Evolutionary conservation across 2,329 filamentous ascomycete species (phyloP), one percentile per base, ranked within the genome.

Genomic region (Aspergillus sp.): DNA sequence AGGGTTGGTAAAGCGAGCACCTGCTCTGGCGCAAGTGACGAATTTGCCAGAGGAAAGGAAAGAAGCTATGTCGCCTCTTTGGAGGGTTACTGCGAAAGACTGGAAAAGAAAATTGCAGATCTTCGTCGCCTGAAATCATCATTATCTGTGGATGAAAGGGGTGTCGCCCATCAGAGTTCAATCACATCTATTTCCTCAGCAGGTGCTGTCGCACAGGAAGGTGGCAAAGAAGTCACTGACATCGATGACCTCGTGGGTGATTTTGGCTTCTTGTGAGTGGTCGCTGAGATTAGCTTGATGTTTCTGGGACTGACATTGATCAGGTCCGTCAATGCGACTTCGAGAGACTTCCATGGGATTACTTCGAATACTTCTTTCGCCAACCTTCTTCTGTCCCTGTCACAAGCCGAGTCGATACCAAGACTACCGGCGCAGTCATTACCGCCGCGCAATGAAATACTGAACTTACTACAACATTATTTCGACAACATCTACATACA

Each of bases 61-160:
- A 85, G 94, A 70, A 98, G 93, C 77, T 99, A 98, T 82, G 93
- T 98, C 48, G 92, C 94, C 7, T 96, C 94, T 0, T 84, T 99
- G n/a, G 94, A 98, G 75, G 87, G 93, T 15, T 89, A 91, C 60
- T 89, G 96, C 67, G 93, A 98, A 75, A 91, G 91, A 76, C 85
- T 98, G 8, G 91, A 97, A 76, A 89, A 87, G 72, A 88, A 88
- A 59, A 84, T 97, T 50, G 76, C 78, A 19, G 81, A 84, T 62
- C 67, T 77, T 21, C 75, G 69, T 6, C 65, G 65, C 43, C 74
- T 70, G 32, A 74, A 74, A 65, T 69, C 66, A 12, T 67, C 64
- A 17, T 60, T 72, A 19, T 65, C 69, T 2, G 60, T 63, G 8
- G 69, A 71, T 49, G 69, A 65, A n/a, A 62, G 67, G 52, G 69